phyloP scores from a whole-genome alignment of 495 filamentous ascomycete genomes.

The Neurospora sp. region DNA sequence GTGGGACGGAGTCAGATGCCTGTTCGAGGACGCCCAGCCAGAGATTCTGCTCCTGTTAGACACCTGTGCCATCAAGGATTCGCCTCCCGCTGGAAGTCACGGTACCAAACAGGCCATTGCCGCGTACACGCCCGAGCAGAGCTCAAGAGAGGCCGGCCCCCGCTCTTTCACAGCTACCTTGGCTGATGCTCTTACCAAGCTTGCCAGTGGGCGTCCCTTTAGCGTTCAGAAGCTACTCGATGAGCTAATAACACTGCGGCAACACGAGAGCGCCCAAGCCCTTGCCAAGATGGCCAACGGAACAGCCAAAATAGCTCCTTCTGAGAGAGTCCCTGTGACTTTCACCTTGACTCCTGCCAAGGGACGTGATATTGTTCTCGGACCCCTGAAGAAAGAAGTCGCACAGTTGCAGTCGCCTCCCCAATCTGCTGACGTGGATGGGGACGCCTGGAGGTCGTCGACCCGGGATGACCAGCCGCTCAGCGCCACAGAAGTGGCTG shows the following conservation, averaged over 20 bases:
- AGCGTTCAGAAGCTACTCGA: constrained; percentile 39
- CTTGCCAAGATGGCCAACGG: constrained; percentile 32
- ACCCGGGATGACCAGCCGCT: constrained; percentile 28
- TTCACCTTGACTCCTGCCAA: constrained; percentile 40
- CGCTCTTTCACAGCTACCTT: constrained; percentile 42
- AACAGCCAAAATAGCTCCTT: constrained; percentile 22
- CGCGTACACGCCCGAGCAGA: constrained; percentile 40
- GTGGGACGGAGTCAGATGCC: constrained; percentile 39
- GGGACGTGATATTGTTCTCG: constrained; percentile 35
- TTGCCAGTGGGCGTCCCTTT: constrained; percentile 36
- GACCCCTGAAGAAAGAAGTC: constrained; percentile 27
- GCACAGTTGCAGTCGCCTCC: constrained; percentile 33
- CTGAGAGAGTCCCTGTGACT: constrained; percentile 34
- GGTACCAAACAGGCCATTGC: constrained; percentile 47
- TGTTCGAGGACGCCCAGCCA: constrained; percentile 40
- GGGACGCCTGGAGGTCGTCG: constrained; percentile 14
- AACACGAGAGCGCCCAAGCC: constrained; percentile 32
- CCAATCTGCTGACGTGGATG: constrained; percentile 26
- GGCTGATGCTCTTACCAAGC: constrained; percentile 36
- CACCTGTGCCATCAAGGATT: constrained; percentile 34
- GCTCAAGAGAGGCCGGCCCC: constrained; percentile 28
- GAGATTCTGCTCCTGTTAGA: constrained; percentile 41
- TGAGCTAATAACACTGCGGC: constrained; percentile 33
- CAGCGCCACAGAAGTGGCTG: constrained; percentile 30
- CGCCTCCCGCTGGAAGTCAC: constrained; percentile 29